Percentiles rank a stretch among this genome's conserved stretches.
Evolutionary conservation across 179 eudicot genomes (phyloP).

Genomic region (Patellifolia procumbens): DNA sequence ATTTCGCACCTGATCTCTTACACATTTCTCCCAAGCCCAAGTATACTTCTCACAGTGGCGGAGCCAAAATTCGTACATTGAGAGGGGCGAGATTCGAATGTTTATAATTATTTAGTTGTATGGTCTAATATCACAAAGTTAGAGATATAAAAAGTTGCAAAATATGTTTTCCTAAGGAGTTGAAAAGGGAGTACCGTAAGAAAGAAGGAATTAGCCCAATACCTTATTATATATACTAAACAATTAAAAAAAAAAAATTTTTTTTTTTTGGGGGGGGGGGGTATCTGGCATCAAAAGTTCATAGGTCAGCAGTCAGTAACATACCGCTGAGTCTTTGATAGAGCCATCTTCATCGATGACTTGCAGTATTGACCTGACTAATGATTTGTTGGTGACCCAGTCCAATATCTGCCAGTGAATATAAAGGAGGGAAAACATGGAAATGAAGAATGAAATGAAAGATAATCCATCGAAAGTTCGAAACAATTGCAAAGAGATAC

Average conservation of each 20-base stretch:
- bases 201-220: background rate
- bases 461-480: constrained; percentile 20
- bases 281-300: background rate
- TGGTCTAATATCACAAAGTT: too few species aligned
- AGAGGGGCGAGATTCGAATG: too few species aligned
- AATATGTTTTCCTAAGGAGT: too few species aligned
- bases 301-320: constrained; percentile 22
- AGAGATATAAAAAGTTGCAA: too few species aligned
- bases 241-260: background rate
- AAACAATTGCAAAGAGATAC: constrained; percentile 8
- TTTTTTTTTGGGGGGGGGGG: too few species aligned
- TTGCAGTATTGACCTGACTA: constrained; percentile 64
- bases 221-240: background rate
- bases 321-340: constrained; percentile 87
- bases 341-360: constrained; percentile 87
- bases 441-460: constrained; percentile 17
- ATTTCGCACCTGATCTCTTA: background rate
- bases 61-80: too few species aligned
- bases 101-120: too few species aligned
- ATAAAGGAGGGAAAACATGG: constrained; percentile 15
- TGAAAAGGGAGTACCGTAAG: background rate
- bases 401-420: constrained; percentile 63
- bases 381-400: constrained; percentile 52
- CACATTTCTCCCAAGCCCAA: background rate
- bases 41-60: background rate